Base-by-base conservation (phyloP, 2,329 filamentous ascomycete genomes). In the Botrytis elliptica region DNA sequence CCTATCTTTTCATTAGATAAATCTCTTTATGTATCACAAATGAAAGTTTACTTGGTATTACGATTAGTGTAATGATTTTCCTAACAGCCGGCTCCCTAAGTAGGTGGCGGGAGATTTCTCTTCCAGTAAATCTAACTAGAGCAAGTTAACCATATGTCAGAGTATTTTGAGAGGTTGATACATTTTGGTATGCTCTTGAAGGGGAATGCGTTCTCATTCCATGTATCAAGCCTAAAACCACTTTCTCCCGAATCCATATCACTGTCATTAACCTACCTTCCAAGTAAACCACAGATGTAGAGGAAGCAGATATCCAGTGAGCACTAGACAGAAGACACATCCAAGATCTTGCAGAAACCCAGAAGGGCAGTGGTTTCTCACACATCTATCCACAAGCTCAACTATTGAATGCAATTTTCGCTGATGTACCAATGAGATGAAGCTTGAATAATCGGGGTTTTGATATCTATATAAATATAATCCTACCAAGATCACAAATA, bases 1-100 rank as follows among this genome's bases (percentile, higher is more conserved):
- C 5, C 3, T 25, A 25, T 49, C 22, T 10, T 25, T 25, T 12
- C 4, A 25, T 2, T 52, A 25, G 10, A 52, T 22, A 12, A 46
- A 49, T 4, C 5, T 7, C 2, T 4, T 49, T 20, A 22, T 25
- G 1, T 49, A 12, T 49, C 20, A 25, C 6, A n/a, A n/a, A 1
- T 4, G 25, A 52, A 52, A n/a, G 5, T 16, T n/a, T 6, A 55
- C 12, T 25, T 55, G 25, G 10, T 16, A 2, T n/a, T 12, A 16
- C 16, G n/a, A 16, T 2, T 55, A 25, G 49, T 55, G 4, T 16
- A n/a, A n/a, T 55, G 4, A 55, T 55, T 55, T 1, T n/a, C 12
- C 12, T 12, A 6, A n/a, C 5, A 55, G 12, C 5, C 2, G 49
- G 12, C 12, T 2, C 22, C n/a, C 5, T n/a, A 3, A 1, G 16